phyloP scores from a whole-genome alignment of 2,329 filamentous ascomycete species.

The Rhinocladiella mackenziei region DNA sequence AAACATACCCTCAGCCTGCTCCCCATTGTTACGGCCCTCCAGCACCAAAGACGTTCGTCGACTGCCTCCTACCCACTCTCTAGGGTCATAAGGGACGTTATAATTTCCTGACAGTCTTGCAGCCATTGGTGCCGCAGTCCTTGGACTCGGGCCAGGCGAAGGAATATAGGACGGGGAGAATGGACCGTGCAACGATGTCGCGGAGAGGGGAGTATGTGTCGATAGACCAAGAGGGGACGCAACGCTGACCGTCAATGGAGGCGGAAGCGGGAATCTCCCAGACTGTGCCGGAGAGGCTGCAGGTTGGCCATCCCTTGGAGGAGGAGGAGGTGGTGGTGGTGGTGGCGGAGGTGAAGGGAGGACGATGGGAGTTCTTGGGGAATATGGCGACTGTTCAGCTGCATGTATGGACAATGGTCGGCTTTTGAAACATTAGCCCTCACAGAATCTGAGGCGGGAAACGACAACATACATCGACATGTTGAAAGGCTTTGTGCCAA shows the following conservation, averaged over 20 bases:
- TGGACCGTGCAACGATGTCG: slow-evolving; percentile 44
- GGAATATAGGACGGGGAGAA: slow-evolving; percentile 38
- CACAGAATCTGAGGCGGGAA: slow-evolving; percentile 3
- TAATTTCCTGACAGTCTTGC: slow-evolving; percentile 39
- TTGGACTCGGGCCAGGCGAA: slow-evolving; percentile 37
- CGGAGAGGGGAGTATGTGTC: slow-evolving; percentile 40
- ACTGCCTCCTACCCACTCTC: slow-evolving; percentile 46
- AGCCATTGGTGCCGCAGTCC: slow-evolving; percentile 43
- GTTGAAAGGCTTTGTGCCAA: slow-evolving; percentile 4
- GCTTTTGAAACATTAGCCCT: slow-evolving; percentile 21
- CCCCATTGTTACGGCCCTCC: slow-evolving; percentile 4
- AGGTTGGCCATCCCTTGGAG: slow-evolving; percentile 33
- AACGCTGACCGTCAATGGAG: slow-evolving; percentile 41
- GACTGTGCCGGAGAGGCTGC: slow-evolving; percentile 38
- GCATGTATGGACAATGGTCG: slow-evolving; percentile 17
- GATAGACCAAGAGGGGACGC: slow-evolving; percentile 30
- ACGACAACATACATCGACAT: slow-evolving; percentile 22
- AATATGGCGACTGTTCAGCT: slow-evolving; percentile 16
- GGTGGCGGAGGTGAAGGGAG: slow-evolving; percentile 27
- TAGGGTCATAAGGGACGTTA: slow-evolving; percentile 47
- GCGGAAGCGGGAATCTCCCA: slow-evolving; percentile 42
- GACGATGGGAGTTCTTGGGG: slow-evolving; percentile 17
- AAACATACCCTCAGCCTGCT: slow-evolving; percentile 20
- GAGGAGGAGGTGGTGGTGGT: slow-evolving; percentile 31
- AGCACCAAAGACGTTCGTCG: slow-evolving; percentile 14